A percentile compares a stretch with the other conserved stretches of the same genome.
Evolutionary conservation across 805 yeast genomes (phyloP).

Genomic region (Scheffersomyces ergatensis): DNA sequence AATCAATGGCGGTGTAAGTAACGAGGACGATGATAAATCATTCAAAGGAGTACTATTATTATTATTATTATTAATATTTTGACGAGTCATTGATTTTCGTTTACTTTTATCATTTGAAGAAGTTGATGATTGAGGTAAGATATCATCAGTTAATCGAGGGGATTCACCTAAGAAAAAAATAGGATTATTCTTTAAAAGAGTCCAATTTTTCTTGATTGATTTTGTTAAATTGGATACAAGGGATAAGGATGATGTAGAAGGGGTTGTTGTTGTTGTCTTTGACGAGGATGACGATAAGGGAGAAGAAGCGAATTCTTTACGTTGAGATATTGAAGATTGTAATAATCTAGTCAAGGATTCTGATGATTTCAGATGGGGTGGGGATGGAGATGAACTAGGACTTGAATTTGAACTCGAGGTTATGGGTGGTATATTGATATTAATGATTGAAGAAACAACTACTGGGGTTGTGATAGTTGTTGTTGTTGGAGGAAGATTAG

Average conservation of each 20-base stretch:
- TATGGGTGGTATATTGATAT: no score
- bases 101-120: not conserved
- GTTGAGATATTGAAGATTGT: conserved; percentile 1
- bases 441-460: not conserved
- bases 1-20: conserved; percentile 5
- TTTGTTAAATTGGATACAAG: conserved; percentile 11
- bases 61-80: conserved; percentile 3
- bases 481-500: not conserved
- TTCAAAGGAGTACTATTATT: not conserved
- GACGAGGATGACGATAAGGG: not conserved
- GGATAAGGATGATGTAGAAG: not conserved
- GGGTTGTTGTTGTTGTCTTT: not conserved
- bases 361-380: conserved; percentile 4
- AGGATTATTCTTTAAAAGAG: conserved; percentile 3
- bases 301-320: not conserved
- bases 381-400: not conserved
- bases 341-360: conserved; percentile 6
- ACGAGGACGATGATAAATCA: not conserved
- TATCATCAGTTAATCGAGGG: conserved; percentile 15
- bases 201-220: conserved; percentile 10
- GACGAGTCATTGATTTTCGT: conserved; percentile 14
- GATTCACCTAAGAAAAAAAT: conserved; percentile 7
- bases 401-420: not conserved
- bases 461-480: not conserved
- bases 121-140: conserved; percentile 7